A percentile compares a stretch with the other conserved stretches of the same genome.
These are phyloP conservation scores for Papiliotrema laurentii DNA, from an alignment of 1,284 basidiomycete genomes.

Conservation along the genomic window DNA sequence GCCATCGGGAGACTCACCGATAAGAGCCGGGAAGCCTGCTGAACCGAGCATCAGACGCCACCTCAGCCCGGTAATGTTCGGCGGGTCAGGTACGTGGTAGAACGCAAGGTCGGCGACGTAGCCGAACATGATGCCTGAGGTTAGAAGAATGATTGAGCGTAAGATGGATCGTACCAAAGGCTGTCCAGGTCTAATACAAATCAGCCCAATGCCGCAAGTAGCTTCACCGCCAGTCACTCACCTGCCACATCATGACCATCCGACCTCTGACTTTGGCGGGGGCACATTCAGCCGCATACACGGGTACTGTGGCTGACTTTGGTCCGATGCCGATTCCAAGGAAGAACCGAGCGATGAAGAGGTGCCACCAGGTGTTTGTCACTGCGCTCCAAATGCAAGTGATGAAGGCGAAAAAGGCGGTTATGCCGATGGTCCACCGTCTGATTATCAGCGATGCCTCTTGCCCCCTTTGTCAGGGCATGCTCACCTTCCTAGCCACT, in stretches of 20 bases:
- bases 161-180: no score
- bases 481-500: slow-evolving; percentile 49
- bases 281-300: slow-evolving; percentile 41
- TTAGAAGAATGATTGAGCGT: no score
- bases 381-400: slow-evolving; percentile 55
- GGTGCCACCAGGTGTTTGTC: slow-evolving; percentile 56
- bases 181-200: slow-evolving; percentile 46
- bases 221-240: no score
- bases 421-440: slow-evolving; percentile 62
- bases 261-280: slow-evolving; percentile 49
- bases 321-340: slow-evolving; percentile 38
- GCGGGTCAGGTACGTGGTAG: slow-evolving; percentile 17
- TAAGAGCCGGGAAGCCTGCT: slow-evolving; percentile 45
- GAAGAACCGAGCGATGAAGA: slow-evolving; percentile 45
- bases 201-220: no score
- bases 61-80: slow-evolving; percentile 19
- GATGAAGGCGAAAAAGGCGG: slow-evolving; percentile 55
- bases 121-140: slow-evolving; percentile 46
- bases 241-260: slow-evolving; percentile 22
- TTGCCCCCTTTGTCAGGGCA: neutral
- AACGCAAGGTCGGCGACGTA: slow-evolving; percentile 19
- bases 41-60: slow-evolving; percentile 50
- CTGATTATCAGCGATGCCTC: neutral
- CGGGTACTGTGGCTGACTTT: slow-evolving; percentile 51
- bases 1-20: slow-evolving; percentile 19